Conservation (phyloP, 2,329 filamentous ascomycete genomes). For the Monosporascus sp. region DNA sequence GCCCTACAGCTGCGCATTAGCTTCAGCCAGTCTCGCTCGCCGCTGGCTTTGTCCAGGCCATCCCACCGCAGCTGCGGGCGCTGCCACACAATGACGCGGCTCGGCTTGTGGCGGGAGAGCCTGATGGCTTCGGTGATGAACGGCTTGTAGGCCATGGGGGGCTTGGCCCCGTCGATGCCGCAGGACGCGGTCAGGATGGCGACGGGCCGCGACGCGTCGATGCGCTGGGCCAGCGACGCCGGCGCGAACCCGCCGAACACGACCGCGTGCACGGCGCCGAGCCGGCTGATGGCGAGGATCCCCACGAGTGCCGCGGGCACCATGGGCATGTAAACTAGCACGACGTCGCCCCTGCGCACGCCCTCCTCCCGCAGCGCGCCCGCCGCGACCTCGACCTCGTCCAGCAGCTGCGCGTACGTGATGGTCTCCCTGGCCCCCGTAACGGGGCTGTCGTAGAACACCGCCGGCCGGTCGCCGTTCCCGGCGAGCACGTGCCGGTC, state of each 20-base stretch:
- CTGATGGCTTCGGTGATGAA: constrained; percentile 70
- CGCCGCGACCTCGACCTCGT: constrained; percentile 77
- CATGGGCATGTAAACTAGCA: constrained; percentile 88
- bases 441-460: constrained; percentile 86
- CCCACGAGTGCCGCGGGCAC: constrained; percentile 84
- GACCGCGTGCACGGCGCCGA: constrained; percentile 85
- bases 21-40: constrained; percentile 75
- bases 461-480: constrained; percentile 67
- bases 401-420: constrained; percentile 70
- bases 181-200: constrained; percentile 85
- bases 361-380: constrained; percentile 79
- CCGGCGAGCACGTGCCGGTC: constrained; percentile 82
- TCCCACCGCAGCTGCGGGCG: constrained; percentile 72
- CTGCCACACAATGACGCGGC: constrained; percentile 77
- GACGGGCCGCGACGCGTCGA: constrained; percentile 73
- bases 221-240: constrained; percentile 76
- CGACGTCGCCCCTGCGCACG: constrained; percentile 23
- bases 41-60: constrained; percentile 57
- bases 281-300: constrained; percentile 72
- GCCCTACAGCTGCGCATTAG: constrained; percentile 66
- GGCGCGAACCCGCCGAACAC: constrained; percentile 92
- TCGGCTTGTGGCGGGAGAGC: constrained; percentile 65
- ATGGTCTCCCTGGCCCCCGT: constrained; percentile 66
- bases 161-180: constrained; percentile 82
- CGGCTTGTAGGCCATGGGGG: constrained; percentile 69